Evolutionary conservation across 2,329 filamentous ascomycete species (phyloP), one percentile per base, ranked within the genome.

Genomic region (Beauveria medogensis): DNA sequence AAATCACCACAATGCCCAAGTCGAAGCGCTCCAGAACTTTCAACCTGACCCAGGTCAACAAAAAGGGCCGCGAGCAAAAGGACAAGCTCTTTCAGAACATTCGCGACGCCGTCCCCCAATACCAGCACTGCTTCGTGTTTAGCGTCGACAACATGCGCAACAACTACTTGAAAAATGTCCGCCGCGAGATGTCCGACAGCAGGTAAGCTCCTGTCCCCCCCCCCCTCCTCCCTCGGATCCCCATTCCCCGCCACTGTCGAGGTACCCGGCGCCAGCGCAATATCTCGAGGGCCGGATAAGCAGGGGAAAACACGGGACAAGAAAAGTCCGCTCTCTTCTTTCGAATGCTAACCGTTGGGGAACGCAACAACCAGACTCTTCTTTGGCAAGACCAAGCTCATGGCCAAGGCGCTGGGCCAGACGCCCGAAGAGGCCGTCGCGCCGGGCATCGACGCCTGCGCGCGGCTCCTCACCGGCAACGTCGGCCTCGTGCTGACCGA

Each of bases 371-470:
- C 12, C 20, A 44, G 44, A n/a, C 80, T 99, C 73, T 97, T 97
- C 85, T 97, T 97, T 77, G 94, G 93, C 78, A 99, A 97, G 81
- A 97, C 93, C 63, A 97, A 97, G 79, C 92, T 99, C 75, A 97
- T 97, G 92, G 87, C 90, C 69, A 93, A 94, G 77, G 92, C 94
- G 61, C 88, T 99, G 28, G 94, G 94, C 71, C 83, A 84, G 65
- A 87, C 81, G 59, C 82, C 86, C 67, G 88, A 90, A 70, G 89
- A 91, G 69, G 91, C 92, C 77, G 84, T 90, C 75, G 89, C 91
- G 67, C 84, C 90, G 50, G 90, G 91, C 72, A 85, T 94, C 69
- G 81, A 90, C 72, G 77, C 78, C 64, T 85, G 97, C 62, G 78
- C 83, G 22, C 78, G 79, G 51, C 83, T 90, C 79, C 81, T 97